phyloP scores from a whole-genome alignment of 1,139 yeast genomes.

The Protomyces arabidopsidicola region DNA sequence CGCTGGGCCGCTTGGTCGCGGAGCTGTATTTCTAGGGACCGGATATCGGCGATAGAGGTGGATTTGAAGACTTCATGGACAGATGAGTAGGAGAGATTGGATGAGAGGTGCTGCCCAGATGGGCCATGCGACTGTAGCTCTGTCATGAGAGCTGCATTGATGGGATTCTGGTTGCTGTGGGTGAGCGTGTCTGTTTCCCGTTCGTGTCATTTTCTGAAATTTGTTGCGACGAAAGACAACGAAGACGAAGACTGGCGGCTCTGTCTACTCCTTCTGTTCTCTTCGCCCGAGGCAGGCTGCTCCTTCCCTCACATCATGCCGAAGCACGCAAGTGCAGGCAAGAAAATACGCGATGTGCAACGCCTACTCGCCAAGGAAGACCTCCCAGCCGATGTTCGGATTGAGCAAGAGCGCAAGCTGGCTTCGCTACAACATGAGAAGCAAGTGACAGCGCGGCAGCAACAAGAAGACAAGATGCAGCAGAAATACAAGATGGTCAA shows the following conservation, averaged over 20 bases:
- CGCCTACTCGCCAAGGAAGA: constrained; percentile 57
- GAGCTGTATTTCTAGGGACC: constrained; percentile 11
- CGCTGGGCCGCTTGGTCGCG: constrained; percentile 6
- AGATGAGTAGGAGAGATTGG: neutral
- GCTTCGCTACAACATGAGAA: constrained; percentile 67
- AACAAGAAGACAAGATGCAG: constrained; percentile 56
- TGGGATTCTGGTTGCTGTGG: no score
- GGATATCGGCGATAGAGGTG: neutral
- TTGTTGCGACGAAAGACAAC: neutral
- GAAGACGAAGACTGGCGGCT: neutral
- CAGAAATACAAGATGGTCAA: constrained; percentile 89
- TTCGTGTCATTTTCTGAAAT: neutral
- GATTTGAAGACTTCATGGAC: constrained; percentile 7
- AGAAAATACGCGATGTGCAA: constrained; percentile 80
- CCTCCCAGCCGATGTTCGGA: constrained; percentile 68
- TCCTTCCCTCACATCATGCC: neutral
- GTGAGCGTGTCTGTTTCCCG: no score
- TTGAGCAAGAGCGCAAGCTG: constrained; percentile 82
- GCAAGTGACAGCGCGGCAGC: constrained; percentile 49
- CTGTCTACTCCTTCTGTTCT: no score
- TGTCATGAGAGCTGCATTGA: no score
- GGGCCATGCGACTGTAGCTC: no score
- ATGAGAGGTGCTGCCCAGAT: no score
- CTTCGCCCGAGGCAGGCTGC: no score
- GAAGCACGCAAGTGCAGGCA: constrained; percentile 35